A percentile compares a stretch with the other conserved stretches of the same genome.
phyloP scores from a whole-genome alignment of 257 asterid genomes.

The Plantago elongata region DNA sequence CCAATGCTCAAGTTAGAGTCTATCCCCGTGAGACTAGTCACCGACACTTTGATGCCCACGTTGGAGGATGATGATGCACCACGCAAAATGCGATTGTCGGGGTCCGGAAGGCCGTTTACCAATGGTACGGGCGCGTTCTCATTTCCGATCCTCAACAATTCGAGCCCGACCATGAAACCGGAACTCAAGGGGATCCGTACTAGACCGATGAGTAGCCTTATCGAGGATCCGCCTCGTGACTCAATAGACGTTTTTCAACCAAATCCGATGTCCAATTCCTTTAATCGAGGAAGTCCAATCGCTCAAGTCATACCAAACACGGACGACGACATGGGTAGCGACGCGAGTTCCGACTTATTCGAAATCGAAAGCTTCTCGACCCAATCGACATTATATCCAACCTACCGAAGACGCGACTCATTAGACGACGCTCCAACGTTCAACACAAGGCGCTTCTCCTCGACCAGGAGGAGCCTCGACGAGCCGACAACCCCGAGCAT shows the following conservation, averaged over 20 bases:
- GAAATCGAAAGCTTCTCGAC: slow-evolving; percentile 87
- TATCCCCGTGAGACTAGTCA: neutral
- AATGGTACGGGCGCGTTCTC: slow-evolving; percentile 43
- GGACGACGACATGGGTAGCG: slow-evolving; percentile 66
- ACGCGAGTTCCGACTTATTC: slow-evolving; percentile 83
- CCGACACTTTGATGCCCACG: neutral
- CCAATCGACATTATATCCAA: slow-evolving; percentile 45
- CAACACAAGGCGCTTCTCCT: slow-evolving; percentile 33
- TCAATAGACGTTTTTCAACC: slow-evolving; percentile 77
- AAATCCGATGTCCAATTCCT: slow-evolving; percentile 21
- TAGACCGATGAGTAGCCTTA: slow-evolving; percentile 12
- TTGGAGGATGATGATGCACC: slow-evolving; percentile 12
- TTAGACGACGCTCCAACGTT: slow-evolving; percentile 49
- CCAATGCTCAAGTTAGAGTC: neutral
- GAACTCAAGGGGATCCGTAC: slow-evolving; percentile 17
- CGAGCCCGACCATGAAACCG: slow-evolving; percentile 18
- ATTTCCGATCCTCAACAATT: slow-evolving; percentile 50
- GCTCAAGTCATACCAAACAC: slow-evolving; percentile 25
- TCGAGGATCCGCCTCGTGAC: slow-evolving; percentile 55
- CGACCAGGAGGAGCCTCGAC: slow-evolving; percentile 35
- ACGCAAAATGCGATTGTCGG: slow-evolving; percentile 47
- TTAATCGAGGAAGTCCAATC: slow-evolving; percentile 42
- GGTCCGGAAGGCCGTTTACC: slow-evolving; percentile 35
- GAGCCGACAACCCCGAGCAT: slow-evolving; percentile 72
- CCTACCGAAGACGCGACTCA: slow-evolving; percentile 57